phyloP scores from a whole-genome alignment of 257 asterid genomes.

The Ophiorrhiza pumila region DNA sequence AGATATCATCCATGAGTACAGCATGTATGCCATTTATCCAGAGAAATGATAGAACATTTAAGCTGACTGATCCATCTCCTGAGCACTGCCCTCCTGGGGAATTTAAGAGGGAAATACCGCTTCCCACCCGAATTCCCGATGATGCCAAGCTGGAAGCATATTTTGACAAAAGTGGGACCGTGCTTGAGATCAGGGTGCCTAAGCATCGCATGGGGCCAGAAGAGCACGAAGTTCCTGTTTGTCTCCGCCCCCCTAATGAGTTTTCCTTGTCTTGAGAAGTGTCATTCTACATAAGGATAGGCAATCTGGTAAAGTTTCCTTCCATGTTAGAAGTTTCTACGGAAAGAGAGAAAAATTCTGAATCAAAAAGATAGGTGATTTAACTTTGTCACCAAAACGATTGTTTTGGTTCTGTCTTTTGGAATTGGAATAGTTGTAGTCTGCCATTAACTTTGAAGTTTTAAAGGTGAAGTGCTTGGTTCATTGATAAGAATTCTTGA shows the following conservation, averaged over 20 bases:
- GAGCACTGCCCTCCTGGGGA: constrained; percentile 81
- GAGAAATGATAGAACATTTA: constrained; percentile 58
- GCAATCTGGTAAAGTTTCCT: background rate
- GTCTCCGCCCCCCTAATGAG: constrained; percentile 72
- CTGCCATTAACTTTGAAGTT: background rate
- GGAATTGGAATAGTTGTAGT: constrained; percentile 6
- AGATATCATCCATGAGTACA: constrained; percentile 60
- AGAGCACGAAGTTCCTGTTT: constrained; percentile 77
- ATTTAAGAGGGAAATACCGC: constrained; percentile 60
- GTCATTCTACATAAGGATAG: background rate
- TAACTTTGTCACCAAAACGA: background rate
- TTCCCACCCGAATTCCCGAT: constrained; percentile 67
- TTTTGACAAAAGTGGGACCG: constrained; percentile 59
- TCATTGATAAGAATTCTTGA: constrained; percentile 7
- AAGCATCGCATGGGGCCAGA: constrained; percentile 63
- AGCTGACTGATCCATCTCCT: constrained; percentile 66
- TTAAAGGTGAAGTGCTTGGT: background rate
- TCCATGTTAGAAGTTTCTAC: background rate
- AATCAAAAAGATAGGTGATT: constrained; percentile 11
- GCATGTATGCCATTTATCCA: constrained; percentile 57
- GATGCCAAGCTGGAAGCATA: constrained; percentile 79
- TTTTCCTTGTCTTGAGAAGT: constrained; percentile 44
- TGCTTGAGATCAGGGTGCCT: constrained; percentile 74
- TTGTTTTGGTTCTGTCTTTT: background rate
- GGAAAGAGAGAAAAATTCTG: background rate